Evolutionary conservation across 2,329 filamentous ascomycete genomes (phyloP), one percentile per base, ranked within the genome.

Genomic region (Elsinoe necatrix): DNA sequence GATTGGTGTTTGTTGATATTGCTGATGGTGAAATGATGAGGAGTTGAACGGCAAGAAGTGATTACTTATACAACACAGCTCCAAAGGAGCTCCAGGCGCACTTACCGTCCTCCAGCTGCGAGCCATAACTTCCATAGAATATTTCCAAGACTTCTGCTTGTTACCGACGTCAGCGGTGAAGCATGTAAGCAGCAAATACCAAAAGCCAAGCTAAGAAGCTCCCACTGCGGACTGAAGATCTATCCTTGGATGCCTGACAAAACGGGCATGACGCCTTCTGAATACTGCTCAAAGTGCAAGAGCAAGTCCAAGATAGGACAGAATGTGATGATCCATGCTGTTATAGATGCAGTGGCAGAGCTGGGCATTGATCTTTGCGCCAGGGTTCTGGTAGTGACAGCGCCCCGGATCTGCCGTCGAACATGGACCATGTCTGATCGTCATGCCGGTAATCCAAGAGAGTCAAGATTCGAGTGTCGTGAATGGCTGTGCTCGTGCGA

Each of bases 191-290:
- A 52, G 48, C 34, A 39, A 51, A 12, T n/a, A 47, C 20, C 21
- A 31, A 37, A 7, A 6, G 31, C 48, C 29, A 52, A 52, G 48
- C 29, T 16, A 52, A 12, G 48, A 52, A 37, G 48, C 48, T 52
- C 39, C 20, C 16, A 27, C 34, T 52, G 48, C 48, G 25, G 29
- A 34, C 16, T 16, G 48, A 34, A 37, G 48, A 52, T 52, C 48
- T 37, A 18, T 52, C 31, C 48, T 52, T 52, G 48, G 48, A 21
- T 52, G 48, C 39, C 48, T 52, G 48, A 52, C 48, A 35, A 52
- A 52, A 52, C 29, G 29, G 48, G 48, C 48, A 52, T 52, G 48
- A 52, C 25, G 48, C 48, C 48, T 39, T 39, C 20, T 37, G 25
- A 23, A 21, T 39, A 34, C n/a, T 23, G 48, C 48, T 18, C n/a